Base-by-base conservation (phyloP, 805 yeast species). In the Grigorovia jiainica region DNA sequence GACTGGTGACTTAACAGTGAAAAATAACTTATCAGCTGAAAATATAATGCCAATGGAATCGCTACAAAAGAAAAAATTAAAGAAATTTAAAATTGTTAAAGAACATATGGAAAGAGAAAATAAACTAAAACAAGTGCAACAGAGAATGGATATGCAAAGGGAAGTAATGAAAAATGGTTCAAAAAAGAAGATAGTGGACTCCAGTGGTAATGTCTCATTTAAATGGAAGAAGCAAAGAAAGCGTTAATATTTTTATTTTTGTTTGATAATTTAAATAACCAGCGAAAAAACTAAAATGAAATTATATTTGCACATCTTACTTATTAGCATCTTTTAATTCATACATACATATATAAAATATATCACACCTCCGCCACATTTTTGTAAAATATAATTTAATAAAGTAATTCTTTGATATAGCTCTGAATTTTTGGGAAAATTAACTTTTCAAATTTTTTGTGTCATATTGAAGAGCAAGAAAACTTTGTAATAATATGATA, bases 161-260 rank as follows among this genome's bases (percentile, higher is more conserved):
- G 95, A 89, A 56, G 72, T 87, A 42, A 87, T 90, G 95, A 86
- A 86, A 60, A 82, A 79, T 50, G 97, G 97, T 0, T 76, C 78
- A 46, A 85, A 84, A 65, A 83, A 81, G 72, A 87, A 87, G 67
- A 60, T 82, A 5, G 68, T 72, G 3, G 82, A 72, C 43, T 66
- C 71, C 13, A 72, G 76, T 27, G 97, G 97, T 4, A 73, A 74
- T 43, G 74, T 75, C 0, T 69, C 72, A 2, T 92, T 75, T 66
- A 86, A 86, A 65, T 90, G 97, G 95, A 85, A 81, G 59, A 82
- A 75, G 51, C 78, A 77, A 56, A 73, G 94, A 58, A 84, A 82
- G 63, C 65, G 70, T 47, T 68, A 52, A 49, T 38, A 10, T n/a
- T 10, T 7, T 19, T 29, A 8, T 6, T 9, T 24, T 30, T 11